Evolutionary conservation across 1,139 yeast genomes (phyloP).

Genomic region (Hansenula lynferdii): DNA sequence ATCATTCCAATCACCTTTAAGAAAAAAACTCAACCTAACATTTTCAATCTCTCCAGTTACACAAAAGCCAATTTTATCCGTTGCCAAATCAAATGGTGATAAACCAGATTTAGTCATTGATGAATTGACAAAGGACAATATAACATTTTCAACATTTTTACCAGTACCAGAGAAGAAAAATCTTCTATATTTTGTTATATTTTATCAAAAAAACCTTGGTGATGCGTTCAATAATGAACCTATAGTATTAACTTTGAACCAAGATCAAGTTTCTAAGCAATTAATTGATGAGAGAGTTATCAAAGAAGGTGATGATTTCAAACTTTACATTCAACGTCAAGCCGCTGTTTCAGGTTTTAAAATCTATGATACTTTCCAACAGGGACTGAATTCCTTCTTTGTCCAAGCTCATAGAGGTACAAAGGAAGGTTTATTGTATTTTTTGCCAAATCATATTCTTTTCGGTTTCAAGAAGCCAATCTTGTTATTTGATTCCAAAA

Average conservation of each 20-base stretch:
- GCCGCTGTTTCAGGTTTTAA: constrained; percentile 35
- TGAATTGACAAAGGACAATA: constrained; percentile 28
- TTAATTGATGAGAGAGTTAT: constrained; percentile 23
- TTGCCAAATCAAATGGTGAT: constrained; percentile 33
- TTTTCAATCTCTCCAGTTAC: constrained; percentile 29
- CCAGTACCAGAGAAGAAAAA: constrained; percentile 46
- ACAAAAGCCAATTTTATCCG: constrained; percentile 33
- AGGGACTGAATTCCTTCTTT: constrained; percentile 28
- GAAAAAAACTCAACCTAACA: constrained; percentile 40
- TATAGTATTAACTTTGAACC: constrained; percentile 37
- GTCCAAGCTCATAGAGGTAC: constrained; percentile 85
- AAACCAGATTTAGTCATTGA: constrained; percentile 33
- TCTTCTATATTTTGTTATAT: constrained; percentile 33
- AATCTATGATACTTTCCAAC: constrained; percentile 27
- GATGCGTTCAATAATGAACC: constrained; percentile 35
- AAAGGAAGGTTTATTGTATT: constrained; percentile 75
- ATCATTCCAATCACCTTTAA: constrained; percentile 45
- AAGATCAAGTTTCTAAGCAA: constrained; percentile 28
- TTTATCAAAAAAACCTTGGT: constrained; percentile 28
- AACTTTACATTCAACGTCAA: constrained; percentile 30
- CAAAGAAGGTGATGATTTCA: constrained; percentile 23
- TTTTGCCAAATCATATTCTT: constrained; percentile 62
- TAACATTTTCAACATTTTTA: constrained; percentile 39
- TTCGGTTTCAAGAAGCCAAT: constrained; percentile 94
- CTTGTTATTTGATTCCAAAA: constrained; percentile 49